phyloP scores from a whole-genome alignment of 2,329 filamentous ascomycete genomes.

The Neonectria punicea region DNA sequence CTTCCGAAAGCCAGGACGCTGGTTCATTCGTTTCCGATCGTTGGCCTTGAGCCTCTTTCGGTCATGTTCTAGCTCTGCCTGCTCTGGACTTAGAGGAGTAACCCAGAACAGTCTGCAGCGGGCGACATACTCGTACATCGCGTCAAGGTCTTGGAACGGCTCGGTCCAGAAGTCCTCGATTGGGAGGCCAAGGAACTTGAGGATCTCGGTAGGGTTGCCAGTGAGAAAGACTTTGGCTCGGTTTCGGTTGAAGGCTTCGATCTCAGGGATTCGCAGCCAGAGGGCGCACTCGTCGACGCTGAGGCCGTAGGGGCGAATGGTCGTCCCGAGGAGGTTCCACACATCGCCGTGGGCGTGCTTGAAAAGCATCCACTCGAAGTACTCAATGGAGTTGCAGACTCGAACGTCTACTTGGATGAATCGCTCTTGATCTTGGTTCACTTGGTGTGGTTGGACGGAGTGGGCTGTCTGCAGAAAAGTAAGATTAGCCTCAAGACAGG shows the following conservation, averaged over 20 bases:
- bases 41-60: constrained; percentile 58
- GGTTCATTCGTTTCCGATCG: constrained; percentile 65
- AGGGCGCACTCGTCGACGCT: constrained; percentile 72
- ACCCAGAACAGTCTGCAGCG: constrained; percentile 68
- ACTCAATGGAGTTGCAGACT: constrained; percentile 55
- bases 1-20: constrained; percentile 65
- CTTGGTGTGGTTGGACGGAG: not conserved
- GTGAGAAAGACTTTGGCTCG: constrained; percentile 70
- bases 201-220: constrained; percentile 61
- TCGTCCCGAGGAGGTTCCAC: constrained; percentile 72
- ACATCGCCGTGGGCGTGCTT: constrained; percentile 78
- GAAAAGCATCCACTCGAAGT: constrained; percentile 73
- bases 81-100: constrained; percentile 44
- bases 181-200: constrained; percentile 73
- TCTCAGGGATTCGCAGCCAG: constrained; percentile 73
- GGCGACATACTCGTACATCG: constrained; percentile 71
- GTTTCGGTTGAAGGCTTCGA: constrained; percentile 69
- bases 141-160: constrained; percentile 64
- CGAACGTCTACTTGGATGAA: constrained; percentile 78
- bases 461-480: not conserved
- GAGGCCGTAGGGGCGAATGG: constrained; percentile 72
- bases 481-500: not conserved
- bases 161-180: constrained; percentile 56
- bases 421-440: not conserved
- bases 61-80: constrained; percentile 40